Conservation (phyloP, 2,329 filamentous ascomycete species). For the Clarireedia sp. region DNA sequence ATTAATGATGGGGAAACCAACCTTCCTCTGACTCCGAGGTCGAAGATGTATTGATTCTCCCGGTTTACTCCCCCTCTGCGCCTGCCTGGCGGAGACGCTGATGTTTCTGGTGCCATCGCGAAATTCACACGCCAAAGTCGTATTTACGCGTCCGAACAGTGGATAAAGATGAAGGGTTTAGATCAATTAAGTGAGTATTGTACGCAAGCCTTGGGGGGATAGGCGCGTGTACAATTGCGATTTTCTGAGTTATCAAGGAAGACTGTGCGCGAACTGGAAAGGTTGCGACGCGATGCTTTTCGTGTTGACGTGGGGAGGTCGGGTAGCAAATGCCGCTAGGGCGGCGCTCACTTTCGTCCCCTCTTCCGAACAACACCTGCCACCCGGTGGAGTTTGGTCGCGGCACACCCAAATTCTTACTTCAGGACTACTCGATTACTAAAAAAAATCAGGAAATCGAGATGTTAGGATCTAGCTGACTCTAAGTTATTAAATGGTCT, state of each 20-base stretch:
- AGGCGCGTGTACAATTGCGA: no score
- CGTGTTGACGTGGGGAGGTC: background rate
- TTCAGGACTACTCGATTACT: no score
- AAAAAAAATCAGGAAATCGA: no score
- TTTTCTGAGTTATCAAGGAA: no score
- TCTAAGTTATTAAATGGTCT: no score
- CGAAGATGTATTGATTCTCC: constrained; percentile 40
- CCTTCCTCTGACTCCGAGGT: constrained; percentile 44
- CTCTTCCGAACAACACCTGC: no score
- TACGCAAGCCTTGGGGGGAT: no score
- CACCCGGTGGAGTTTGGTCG: no score
- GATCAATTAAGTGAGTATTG: background rate
- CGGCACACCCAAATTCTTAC: no score
- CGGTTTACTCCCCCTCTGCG: constrained; percentile 23
- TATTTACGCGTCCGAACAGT: background rate
- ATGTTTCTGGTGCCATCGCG: constrained; percentile 7
- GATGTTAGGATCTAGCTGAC: no score
- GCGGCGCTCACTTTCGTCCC: no score
- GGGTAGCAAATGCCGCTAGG: no score
- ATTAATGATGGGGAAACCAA: constrained; percentile 22
- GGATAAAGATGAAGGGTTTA: background rate
- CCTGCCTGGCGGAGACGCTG: constrained; percentile 14
- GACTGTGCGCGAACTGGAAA: background rate
- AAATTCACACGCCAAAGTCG: background rate
- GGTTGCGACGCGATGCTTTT: background rate